Base-by-base conservation (phyloP, 441 rosid species). In the Mallotus repandus region DNA sequence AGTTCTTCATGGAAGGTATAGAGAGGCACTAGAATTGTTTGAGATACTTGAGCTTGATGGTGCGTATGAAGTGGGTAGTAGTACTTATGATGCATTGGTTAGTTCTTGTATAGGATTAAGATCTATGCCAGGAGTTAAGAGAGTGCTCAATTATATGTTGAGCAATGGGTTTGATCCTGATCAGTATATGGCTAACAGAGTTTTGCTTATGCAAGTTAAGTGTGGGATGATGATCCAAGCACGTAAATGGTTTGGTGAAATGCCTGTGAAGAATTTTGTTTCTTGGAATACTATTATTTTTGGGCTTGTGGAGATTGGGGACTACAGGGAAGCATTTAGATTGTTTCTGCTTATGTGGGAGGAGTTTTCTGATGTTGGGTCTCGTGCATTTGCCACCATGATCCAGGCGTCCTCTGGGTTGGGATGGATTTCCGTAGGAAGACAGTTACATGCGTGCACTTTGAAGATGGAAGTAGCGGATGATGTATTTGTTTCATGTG, bases 11-110 rank as follows among this genome's bases (percentile, higher is more conserved):
- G 83, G 76, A 70, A 84, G 85, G 62, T 84, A 79, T 52, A 81
- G 86, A 54, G 93, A 92, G 64, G 97, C 98, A 38, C 90, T 95
- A 84, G 94, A 91, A 25, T 82, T 93, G 85, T 93, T 95, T 69
- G 97, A 91, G 83, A 72, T 86, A 72, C 77, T 93, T 84, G 98
- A 89, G 83, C 75, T 84, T 49, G 82, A 81, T 66, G 90, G 91
- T 62, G 78, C 80, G 70, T 77, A 79, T 75, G 87, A 81, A 5
- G 81, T 93, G 60, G 87, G 82, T 67, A 41, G 46, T 53, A 88
- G 85, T 62, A 93, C 97, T 0, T 91, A 87, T 68, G 96, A 91
- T 80, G 96, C 90, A 1, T 83, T 95, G 52, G 79, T 95, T 9
- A 85, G 82, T 78, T 93, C 92, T 9, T 95, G 99, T 78, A 85